These are phyloP conservation scores for Diaporthe sp. DNA, from an alignment of 2,329 filamentous ascomycete species.

Conservation along the genomic window DNA sequence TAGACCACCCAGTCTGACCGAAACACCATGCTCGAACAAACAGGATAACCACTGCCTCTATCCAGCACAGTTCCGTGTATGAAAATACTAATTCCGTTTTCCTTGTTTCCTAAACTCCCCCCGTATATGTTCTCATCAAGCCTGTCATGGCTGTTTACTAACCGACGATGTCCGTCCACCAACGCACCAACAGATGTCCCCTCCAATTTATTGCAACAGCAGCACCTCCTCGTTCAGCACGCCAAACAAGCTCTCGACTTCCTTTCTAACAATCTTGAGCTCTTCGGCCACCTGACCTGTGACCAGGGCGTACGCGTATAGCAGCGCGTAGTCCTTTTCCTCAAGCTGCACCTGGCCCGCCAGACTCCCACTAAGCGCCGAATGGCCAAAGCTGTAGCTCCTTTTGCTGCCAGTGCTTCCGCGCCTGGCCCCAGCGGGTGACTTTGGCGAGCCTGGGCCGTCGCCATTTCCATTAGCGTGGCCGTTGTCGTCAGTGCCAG, in stretches of 20 bases:
- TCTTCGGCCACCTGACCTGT: conserved; percentile 77
- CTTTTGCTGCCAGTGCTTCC: conserved; percentile 34
- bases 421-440: not conserved
- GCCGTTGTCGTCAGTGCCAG: not conserved
- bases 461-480: conserved; percentile 9
- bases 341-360: conserved; percentile 61
- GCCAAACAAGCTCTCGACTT: conserved; percentile 75
- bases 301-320: conserved; percentile 89
- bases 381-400: conserved; percentile 43
- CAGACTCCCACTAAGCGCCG: conserved; percentile 44
- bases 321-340: conserved; percentile 87
- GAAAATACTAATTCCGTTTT: not conserved
- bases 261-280: conserved; percentile 70
- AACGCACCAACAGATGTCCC: not conserved
- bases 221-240: conserved; percentile 72
- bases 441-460: not conserved
- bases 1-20: conserved; percentile 13
- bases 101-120: conserved; percentile 2
- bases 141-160: not conserved
- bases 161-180: not conserved
- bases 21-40: conserved; percentile 34
- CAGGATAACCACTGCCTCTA: conserved; percentile 12
- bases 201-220: conserved; percentile 62
- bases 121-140: not conserved
- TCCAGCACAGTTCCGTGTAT: conserved; percentile 12